Evolutionary conservation across 345 rosid species (phyloP), one percentile per base, ranked within the genome.

Genomic region (Abelmoschus esculentus): DNA sequence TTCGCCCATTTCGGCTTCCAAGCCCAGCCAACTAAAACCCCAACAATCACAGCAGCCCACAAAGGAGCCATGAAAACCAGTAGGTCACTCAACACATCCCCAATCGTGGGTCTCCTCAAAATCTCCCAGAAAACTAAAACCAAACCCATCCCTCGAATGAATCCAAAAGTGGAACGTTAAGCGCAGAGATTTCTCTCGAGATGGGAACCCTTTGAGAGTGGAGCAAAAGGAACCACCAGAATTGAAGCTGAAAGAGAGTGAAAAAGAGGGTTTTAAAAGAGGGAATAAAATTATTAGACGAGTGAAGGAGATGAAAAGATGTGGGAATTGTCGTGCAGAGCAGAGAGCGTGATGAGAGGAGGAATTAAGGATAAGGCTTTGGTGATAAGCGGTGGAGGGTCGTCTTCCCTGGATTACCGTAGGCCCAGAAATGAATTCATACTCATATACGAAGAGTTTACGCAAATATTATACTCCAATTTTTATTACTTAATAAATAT

Each of bases 1-100:
- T 77, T 77, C 0, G 96, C 96, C 99, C 99, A 95, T 66, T 84
- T 87, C 52, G 97, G 99, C 76, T 85, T 88, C 97, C 97, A 95
- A 2, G 91, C 75, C 99, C 99, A 95, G 13, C 99, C 99, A 12
- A 90, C 96, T 61, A 95, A 28, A 56, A 95, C 87, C 64, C 99
- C 97, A 73, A 84, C 74, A 61, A 86, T 14, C 13, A 91, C 96
- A 34, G 96, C 96, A 76, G 87, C 72, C 99, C 99, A 95, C 1
- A 95, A 67, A 32, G 99, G 99, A 44, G 85, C 79, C 44, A 78
- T 78, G 7, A 88, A 78, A 70, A 80, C 70, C 52, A 81, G 18
- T 17, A 90, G 76, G 73, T 87, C 96, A 49, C 78, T 54, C 12
- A 85, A 18, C 31, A 82, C 74, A 26, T 80, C 85, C 64, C 82